phyloP scores from a whole-genome alignment of 78 protist species.

The Creolimax fragrantissima region DNA sequence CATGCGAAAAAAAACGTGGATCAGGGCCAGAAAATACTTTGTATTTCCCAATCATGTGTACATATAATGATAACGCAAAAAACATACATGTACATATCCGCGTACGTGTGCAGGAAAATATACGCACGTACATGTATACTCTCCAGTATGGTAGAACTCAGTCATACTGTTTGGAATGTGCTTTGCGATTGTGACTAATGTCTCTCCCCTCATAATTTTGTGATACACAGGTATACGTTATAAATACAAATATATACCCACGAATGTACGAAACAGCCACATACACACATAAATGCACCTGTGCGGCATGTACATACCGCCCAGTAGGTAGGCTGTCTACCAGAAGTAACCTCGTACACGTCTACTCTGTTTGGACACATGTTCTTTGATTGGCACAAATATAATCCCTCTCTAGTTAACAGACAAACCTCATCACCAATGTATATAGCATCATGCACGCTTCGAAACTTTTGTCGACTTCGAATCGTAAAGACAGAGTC shows the following conservation, averaged over 20 bases:
- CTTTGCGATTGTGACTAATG: too few species aligned
- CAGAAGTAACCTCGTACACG: background rate
- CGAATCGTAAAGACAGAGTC: background rate
- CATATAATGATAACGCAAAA: background rate
- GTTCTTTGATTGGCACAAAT: background rate
- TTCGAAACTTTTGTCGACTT: background rate
- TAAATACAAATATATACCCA: background rate
- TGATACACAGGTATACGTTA: too few species aligned
- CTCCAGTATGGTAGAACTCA: too few species aligned
- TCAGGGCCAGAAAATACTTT: too few species aligned
- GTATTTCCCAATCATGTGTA: background rate
- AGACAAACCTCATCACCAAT: background rate
- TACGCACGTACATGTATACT: background rate
- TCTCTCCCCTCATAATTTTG: too few species aligned
- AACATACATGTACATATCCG: background rate
- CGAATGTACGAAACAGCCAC: background rate
- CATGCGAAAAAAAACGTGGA: too few species aligned
- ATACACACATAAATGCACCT: background rate
- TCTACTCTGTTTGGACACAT: background rate
- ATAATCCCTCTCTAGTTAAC: background rate
- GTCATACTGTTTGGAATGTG: too few species aligned
- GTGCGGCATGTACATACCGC: background rate
- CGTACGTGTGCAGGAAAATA: background rate
- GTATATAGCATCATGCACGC: background rate
- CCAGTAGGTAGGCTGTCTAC: background rate